Conservation (phyloP, 1,284 basidiomycete genomes). For the Kwoniella shivajii region DNA sequence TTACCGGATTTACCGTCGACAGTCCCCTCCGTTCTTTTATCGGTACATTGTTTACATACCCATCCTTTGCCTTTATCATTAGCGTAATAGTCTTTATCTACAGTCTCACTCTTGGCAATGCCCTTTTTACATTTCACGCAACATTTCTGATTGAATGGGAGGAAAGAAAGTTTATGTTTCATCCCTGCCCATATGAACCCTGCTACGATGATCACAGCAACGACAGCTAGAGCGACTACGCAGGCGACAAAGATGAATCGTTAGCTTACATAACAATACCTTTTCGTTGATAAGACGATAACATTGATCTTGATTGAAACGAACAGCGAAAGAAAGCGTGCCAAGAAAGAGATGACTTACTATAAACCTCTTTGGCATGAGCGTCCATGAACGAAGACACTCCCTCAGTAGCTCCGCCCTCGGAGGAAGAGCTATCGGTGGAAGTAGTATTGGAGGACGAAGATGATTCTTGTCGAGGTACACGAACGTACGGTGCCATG, state of each 20-base stretch:
- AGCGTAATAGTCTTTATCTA: conserved; percentile 13
- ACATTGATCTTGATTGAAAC: too few species aligned
- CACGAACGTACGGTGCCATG: conserved; percentile 13
- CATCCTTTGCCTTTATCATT: conserved; percentile 1
- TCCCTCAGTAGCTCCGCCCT: not conserved
- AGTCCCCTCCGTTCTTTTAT: conserved; percentile 5
- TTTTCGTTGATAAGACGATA: too few species aligned
- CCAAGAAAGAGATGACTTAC: too few species aligned
- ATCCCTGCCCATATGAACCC: conserved; percentile 11
- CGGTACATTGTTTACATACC: conserved; percentile 14
- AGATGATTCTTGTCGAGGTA: conserved; percentile 8
- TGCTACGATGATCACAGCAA: conserved; percentile 4
- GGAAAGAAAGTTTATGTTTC: conserved; percentile 10
- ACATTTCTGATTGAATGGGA: conserved; percentile 18
- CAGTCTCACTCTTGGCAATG: not conserved
- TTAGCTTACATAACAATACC: too few species aligned
- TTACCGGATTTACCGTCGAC: conserved; percentile 1
- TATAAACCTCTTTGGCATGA: conserved; percentile 14
- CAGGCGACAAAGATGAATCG: not conserved
- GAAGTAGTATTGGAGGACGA: not conserved
- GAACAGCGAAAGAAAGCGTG: too few species aligned
- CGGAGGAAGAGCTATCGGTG: not conserved
- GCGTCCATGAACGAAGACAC: conserved; percentile 8
- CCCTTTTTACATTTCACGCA: conserved; percentile 11
- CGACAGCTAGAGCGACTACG: conserved; percentile 12